Evolutionary conservation across 2,329 filamentous ascomycete genomes (phyloP).

Genomic region (Arthrobotrys conoides): DNA sequence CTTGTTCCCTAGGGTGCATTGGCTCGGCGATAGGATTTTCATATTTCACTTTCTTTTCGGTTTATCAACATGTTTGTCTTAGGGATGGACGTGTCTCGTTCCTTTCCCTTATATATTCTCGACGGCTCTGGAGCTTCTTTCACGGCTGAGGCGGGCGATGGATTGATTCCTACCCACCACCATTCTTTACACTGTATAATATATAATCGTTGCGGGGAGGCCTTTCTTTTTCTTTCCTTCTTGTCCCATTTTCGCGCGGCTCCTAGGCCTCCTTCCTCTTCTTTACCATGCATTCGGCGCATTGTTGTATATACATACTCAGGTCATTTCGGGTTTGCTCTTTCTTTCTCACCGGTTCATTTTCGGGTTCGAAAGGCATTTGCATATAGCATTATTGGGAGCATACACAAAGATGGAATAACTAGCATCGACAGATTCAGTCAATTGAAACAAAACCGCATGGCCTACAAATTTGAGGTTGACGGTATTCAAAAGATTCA

Average conservation of each 20-base stretch:
- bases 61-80: slow-evolving; percentile 27
- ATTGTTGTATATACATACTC: slow-evolving; percentile 42
- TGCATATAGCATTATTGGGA: slow-evolving; percentile 47
- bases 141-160: neutral
- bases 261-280: slow-evolving; percentile 15
- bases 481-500: slow-evolving; percentile 52
- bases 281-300: slow-evolving; percentile 41
- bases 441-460: slow-evolving; percentile 59
- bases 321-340: slow-evolving; percentile 5
- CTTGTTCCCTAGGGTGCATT: slow-evolving; percentile 57
- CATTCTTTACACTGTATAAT: slow-evolving; percentile 45
- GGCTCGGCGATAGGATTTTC: slow-evolving; percentile 59
- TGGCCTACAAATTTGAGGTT: slow-evolving; percentile 61
- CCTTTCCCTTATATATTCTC: slow-evolving; percentile 13
- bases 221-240: neutral
- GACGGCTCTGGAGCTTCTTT: slow-evolving; percentile 26
- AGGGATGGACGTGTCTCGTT: slow-evolving; percentile 40
- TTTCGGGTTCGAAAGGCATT: slow-evolving; percentile 44
- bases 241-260: slow-evolving; percentile 30
- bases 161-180: slow-evolving; percentile 34
- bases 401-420: slow-evolving; percentile 41
- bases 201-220: slow-evolving; percentile 29
- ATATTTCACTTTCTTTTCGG: slow-evolving; percentile 35
- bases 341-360: slow-evolving; percentile 40
- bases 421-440: slow-evolving; percentile 53